Evolutionary conservation across 441 rosid species (phyloP).

Genomic region (Syzygium malaccense): DNA sequence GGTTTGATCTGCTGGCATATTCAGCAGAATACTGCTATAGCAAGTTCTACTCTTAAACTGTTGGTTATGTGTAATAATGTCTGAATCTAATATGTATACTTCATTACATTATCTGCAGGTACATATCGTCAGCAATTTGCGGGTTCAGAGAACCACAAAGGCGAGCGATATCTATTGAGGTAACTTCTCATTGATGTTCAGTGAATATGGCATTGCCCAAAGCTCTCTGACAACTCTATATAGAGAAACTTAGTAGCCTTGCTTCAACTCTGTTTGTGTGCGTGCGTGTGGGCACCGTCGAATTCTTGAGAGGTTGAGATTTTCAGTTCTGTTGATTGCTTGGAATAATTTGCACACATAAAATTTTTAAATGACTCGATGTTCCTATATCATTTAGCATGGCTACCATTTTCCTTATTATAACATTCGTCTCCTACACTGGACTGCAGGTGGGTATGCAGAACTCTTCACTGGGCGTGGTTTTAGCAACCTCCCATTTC

Average conservation of each 20-base stretch:
- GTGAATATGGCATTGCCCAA: background rate
- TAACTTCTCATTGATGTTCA: background rate
- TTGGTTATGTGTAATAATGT: background rate
- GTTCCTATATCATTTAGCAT: background rate
- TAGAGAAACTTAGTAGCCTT: background rate
- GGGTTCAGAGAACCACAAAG: constrained; percentile 45
- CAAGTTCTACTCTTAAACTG: background rate
- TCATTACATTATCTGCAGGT: constrained; percentile 21
- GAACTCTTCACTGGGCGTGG: constrained; percentile 60
- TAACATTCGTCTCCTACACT: background rate
- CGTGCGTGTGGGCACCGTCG: background rate
- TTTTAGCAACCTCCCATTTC: constrained; percentile 55
- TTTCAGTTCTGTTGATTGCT: background rate
- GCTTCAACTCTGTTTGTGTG: background rate
- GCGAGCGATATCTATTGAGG: constrained; percentile 60
- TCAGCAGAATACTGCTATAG: background rate
- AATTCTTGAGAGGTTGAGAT: background rate
- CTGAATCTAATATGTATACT: background rate
- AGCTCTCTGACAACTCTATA: background rate
- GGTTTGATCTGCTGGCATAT: background rate
- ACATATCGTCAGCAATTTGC: constrained; percentile 31
- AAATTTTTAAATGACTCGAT: background rate
- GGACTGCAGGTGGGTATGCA: constrained; percentile 58
- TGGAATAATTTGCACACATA: background rate
- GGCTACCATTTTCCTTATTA: background rate